Percentiles rank a stretch among this genome's conserved stretches.
phyloP scores from a whole-genome alignment of 176 grass and related monocot species.

The Hsuehochloa calcarea region DNA sequence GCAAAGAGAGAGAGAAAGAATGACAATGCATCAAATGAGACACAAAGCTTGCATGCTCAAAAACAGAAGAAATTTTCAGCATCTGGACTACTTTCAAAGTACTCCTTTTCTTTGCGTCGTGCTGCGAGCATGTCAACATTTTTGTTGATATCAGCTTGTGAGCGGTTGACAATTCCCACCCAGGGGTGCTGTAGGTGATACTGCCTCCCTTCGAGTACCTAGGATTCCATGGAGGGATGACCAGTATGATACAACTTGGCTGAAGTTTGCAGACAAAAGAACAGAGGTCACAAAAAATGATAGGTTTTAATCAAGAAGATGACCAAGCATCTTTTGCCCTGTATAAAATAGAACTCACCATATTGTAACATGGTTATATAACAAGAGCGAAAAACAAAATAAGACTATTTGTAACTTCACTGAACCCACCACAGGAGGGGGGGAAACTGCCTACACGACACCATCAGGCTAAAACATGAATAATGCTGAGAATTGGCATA shows the following conservation, averaged over 20 bases:
- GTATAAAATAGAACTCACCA: not conserved
- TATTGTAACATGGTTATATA: not conserved
- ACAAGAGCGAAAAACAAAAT: not conserved
- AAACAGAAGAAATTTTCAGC: not conserved
- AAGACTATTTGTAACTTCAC: not conserved
- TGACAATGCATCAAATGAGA: not conserved
- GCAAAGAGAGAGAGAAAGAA: not conserved
- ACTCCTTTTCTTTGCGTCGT: slow-evolving; percentile 84
- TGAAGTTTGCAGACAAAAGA: slow-evolving; percentile 45
- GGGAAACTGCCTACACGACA: not conserved
- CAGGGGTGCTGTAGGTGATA: slow-evolving; percentile 94
- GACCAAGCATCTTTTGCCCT: not conserved
- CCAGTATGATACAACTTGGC: slow-evolving; percentile 92
- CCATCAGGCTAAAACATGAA: not conserved
- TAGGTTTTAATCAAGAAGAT: not conserved
- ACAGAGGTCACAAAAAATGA: slow-evolving; percentile 1
- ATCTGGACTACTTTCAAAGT: slow-evolving; percentile 83
- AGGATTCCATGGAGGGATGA: slow-evolving; percentile 70
- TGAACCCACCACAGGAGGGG: not conserved
- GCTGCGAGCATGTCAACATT: slow-evolving; percentile 98
- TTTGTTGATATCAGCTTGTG: slow-evolving; percentile 99
- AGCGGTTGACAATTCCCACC: slow-evolving; percentile 98
- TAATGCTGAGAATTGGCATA: not conserved
- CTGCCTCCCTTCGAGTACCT: slow-evolving; percentile 98
- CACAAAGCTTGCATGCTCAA: slow-evolving; percentile 4